Evolutionary conservation across 495 filamentous ascomycete genomes (phyloP), one percentile per base, ranked within the genome.

Genomic region (Penicillium salamii): DNA sequence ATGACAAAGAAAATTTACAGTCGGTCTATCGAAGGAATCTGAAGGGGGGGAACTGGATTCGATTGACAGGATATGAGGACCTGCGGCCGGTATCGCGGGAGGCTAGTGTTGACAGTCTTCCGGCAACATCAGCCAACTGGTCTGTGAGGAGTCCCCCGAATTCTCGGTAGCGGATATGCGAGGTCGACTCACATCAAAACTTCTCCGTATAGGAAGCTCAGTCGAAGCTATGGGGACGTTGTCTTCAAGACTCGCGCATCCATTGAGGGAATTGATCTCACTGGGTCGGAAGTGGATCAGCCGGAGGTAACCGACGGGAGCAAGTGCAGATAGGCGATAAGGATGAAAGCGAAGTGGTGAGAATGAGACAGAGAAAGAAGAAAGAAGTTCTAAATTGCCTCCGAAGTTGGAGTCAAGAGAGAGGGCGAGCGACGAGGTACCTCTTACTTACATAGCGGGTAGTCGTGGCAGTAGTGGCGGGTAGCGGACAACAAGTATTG

Each of bases 231-330:
- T 11, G 9, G 31, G n/a, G 35, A 26, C 29, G 17, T 17, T 15
- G 18, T 9, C 15, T 39, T 32, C 19, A 39, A 40, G 23, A 48
- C 36, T 17, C 34, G 28, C 26, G 46, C 41, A 44, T 44, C 31
- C 17, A 39, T 50, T 54, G 46, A 51, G 42, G 33, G 56, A 54
- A 32, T 42, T 50, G 47, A 46, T 31, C 32, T 42, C 38, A 18
- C 44, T 45, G 8, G 34, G 15, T 46, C 23, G 42, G 29, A 12
- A 46, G 54, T 63, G 58, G 59, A 57, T 61, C 53, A 57, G 56
- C 65, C 65, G 61, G 63, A 70, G 65, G 68, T 68, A 71, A 59
- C 66, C 66, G 68, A 67, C 57, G 57, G 55, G 48, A 26, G 23
- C 53, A 53, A n/a, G 57, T 41, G 17, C 14, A 21, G 46, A 40